Conservation (phyloP, 140 eudicot species). For the Erigeron philadelphicus region DNA sequence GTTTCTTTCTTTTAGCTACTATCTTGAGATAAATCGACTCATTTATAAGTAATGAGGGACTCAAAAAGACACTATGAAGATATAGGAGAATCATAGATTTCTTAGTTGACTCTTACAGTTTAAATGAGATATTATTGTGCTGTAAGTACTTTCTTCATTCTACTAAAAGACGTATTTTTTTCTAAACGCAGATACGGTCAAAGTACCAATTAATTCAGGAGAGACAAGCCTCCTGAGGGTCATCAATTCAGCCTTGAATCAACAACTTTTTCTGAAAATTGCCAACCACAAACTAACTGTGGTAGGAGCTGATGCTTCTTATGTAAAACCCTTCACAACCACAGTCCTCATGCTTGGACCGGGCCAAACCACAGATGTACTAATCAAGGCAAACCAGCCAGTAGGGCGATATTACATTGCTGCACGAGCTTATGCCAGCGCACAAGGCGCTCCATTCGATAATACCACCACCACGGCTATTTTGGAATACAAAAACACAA, state of each 20-base stretch:
- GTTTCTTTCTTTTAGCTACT: no score
- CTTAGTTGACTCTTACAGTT: no score
- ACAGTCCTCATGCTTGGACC: slow-evolving; percentile 81
- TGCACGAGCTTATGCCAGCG: slow-evolving; percentile 83
- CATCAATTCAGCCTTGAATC: slow-evolving; percentile 72
- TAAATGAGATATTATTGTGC: no score
- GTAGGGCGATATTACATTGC: slow-evolving; percentile 82
- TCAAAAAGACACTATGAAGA: no score
- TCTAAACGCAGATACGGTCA: slow-evolving; percentile 51
- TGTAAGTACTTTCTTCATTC: background rate
- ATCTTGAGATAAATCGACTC: no score
- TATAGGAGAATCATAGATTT: no score
- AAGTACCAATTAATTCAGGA: slow-evolving; percentile 57
- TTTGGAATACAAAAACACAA: slow-evolving; percentile 62
- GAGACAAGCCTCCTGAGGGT: slow-evolving; percentile 76
- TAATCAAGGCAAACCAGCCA: slow-evolving; percentile 71
- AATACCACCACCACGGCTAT: slow-evolving; percentile 96
- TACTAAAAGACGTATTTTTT: slow-evolving; percentile 1
- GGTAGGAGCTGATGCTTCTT: slow-evolving; percentile 92
- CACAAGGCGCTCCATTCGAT: slow-evolving; percentile 84
- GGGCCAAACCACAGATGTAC: slow-evolving; percentile 92
- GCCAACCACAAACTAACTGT: slow-evolving; percentile 84
- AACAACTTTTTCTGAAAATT: slow-evolving; percentile 66
- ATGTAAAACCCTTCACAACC: slow-evolving; percentile 87
- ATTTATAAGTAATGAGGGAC: no score